Percentiles rank a stretch among this genome's conserved stretches.
phyloP scores from a whole-genome alignment of 2,329 filamentous ascomycete genomes.

The Ophiocordyceps camponoti-floridani region DNA sequence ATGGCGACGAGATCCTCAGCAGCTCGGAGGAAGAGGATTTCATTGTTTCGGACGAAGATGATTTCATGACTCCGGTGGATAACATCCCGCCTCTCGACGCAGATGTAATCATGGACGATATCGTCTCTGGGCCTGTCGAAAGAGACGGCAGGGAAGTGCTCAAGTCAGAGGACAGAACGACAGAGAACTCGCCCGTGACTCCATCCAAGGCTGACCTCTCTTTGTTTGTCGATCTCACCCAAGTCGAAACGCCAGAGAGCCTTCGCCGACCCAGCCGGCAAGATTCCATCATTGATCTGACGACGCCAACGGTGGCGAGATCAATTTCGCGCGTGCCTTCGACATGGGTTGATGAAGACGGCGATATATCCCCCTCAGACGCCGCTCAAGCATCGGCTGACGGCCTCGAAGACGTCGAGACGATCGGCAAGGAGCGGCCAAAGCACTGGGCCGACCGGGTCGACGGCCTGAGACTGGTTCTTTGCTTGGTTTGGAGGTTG shows the following conservation, averaged over 20 bases:
- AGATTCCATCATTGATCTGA: slow-evolving; percentile 9
- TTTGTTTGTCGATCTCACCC: slow-evolving; percentile 13
- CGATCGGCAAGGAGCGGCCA: slow-evolving; percentile 6
- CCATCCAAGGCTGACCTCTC: slow-evolving; percentile 7
- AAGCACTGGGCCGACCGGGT: slow-evolving; percentile 9
- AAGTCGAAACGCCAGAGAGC: slow-evolving; percentile 6
- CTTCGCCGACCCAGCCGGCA: background rate
- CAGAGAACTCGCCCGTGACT: background rate
- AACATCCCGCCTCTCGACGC: background rate
- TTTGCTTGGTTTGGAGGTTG: slow-evolving; percentile 13
- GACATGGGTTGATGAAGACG: background rate
- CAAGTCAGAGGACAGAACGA: background rate
- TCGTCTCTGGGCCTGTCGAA: too few relatives aligned
- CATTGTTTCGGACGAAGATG: slow-evolving; percentile 19
- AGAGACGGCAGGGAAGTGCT: too few relatives aligned
- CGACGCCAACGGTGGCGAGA: slow-evolving; percentile 5
- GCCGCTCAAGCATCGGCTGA: background rate
- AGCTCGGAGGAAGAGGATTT: slow-evolving; percentile 33
- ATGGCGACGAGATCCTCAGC: slow-evolving; percentile 30
- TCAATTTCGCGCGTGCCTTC: background rate
- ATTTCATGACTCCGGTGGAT: background rate
- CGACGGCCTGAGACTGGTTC: slow-evolving; percentile 12
- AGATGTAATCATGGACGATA: too few relatives aligned
- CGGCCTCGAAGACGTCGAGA: slow-evolving; percentile 2
- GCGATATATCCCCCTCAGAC: background rate